Percentiles rank a stretch among this genome's conserved stretches.
Conservation (phyloP, 495 filamentous ascomycete species). For the Neurospora sp. region DNA sequence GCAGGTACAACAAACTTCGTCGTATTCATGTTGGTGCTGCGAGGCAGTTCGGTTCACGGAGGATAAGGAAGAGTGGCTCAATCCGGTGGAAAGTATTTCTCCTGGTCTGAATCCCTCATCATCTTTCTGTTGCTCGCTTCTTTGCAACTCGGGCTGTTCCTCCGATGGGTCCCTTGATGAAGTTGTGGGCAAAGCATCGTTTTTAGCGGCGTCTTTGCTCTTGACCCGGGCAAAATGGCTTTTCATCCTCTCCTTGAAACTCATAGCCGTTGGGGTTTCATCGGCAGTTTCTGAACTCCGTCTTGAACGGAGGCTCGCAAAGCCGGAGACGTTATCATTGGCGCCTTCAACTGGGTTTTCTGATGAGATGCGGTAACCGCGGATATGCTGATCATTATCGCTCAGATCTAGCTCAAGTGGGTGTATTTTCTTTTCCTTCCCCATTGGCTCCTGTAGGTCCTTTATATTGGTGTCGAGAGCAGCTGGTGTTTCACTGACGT, state of each 20-base stretch:
- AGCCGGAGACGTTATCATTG: background rate
- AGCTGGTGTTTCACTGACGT: background rate
- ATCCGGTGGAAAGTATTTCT: background rate
- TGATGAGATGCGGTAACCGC: background rate
- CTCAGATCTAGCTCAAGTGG: background rate
- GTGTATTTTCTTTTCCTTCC: background rate
- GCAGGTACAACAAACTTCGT: background rate
- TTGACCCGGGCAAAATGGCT: background rate
- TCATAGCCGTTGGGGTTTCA: background rate
- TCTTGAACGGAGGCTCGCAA: background rate
- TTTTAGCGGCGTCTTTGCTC: background rate
- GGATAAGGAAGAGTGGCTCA: background rate
- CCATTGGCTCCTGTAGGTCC: background rate
- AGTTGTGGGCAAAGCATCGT: background rate
- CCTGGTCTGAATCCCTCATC: background rate
- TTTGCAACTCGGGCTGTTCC: background rate
- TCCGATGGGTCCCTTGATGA: background rate
- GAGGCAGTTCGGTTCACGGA: background rate
- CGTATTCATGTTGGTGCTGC: background rate
- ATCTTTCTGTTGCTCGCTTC: background rate
- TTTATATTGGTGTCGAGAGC: background rate
- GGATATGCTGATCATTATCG: background rate
- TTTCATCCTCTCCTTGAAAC: background rate
- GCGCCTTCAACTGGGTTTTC: background rate
- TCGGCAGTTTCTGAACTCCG: background rate